Percentiles rank a stretch among this genome's conserved stretches.
Conservation (phyloP, 495 filamentous ascomycete species). For the Tetracladium setigerum region DNA sequence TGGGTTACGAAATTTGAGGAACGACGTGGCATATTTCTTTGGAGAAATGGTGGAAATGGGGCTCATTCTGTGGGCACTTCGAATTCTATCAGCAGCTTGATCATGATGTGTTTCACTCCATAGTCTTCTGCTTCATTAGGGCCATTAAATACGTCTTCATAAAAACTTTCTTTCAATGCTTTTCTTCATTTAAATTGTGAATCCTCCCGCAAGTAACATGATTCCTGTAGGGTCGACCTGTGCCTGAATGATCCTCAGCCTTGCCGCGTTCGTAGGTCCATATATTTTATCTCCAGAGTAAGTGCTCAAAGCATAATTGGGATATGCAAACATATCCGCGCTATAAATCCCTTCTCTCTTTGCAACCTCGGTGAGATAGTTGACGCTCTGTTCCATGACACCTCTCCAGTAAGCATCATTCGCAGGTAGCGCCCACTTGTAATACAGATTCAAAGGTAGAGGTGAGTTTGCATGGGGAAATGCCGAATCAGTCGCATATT, state of each 20-base stretch:
- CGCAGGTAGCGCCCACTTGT: neutral
- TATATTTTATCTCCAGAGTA: neutral
- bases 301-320: neutral
- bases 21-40: no score
- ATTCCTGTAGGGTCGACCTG: neutral
- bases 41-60: no score
- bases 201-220: neutral
- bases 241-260: neutral
- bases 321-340: neutral
- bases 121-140: no score
- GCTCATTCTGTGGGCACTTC: no score
- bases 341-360: neutral
- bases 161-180: no score
- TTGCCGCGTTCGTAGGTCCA: neutral
- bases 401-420: neutral
- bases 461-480: conserved; percentile 4
- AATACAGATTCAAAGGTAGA: neutral
- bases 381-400: neutral
- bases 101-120: no score
- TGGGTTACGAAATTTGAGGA: no score
- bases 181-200: neutral
- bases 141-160: no score
- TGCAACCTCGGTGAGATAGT: neutral
- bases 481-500: conserved; percentile 7
- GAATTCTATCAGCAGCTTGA: no score